Percentiles rank a stretch among this genome's conserved stretches.
Conservation (phyloP, 1,284 basidiomycete species). For the Pseudozyma hubeiensis region DNA sequence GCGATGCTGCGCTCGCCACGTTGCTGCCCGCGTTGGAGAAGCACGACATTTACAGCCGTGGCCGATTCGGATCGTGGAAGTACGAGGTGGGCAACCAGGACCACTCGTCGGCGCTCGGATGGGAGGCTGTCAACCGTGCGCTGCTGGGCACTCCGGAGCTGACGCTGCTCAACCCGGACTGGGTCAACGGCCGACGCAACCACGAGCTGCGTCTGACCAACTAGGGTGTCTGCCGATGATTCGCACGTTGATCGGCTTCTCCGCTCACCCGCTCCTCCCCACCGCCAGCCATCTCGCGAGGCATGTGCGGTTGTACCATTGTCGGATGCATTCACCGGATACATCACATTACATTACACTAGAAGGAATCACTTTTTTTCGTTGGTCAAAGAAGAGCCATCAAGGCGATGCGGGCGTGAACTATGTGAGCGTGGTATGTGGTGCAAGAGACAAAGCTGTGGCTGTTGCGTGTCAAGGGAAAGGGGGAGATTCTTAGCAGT, state of each 20-base stretch:
- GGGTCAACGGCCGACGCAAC: constrained; percentile 71
- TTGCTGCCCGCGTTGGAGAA: constrained; percentile 71
- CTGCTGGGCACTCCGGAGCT: constrained; percentile 71
- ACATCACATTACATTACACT: constrained; percentile 7
- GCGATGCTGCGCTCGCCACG: constrained; percentile 70
- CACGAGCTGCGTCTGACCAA: constrained; percentile 68
- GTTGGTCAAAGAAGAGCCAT: too few species aligned
- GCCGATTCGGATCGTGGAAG: constrained; percentile 73
- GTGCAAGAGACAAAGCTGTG: too few species aligned
- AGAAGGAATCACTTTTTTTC: constrained; percentile 5
- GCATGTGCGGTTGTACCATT: constrained; percentile 17
- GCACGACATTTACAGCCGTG: constrained; percentile 71
- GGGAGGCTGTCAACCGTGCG: constrained; percentile 72
- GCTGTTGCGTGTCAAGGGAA: too few species aligned
- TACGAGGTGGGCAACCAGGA: constrained; percentile 73
- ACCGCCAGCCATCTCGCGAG: too few species aligned
- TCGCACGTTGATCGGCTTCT: too few species aligned
- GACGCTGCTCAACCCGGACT: constrained; percentile 71
- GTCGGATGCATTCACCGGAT: constrained; percentile 11
- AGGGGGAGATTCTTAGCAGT: too few species aligned
- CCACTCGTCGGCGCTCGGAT: constrained; percentile 73
- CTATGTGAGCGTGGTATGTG: too few species aligned
- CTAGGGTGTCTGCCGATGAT: not conserved
- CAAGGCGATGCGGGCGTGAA: too few species aligned
- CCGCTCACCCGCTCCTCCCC: too few species aligned